Evolutionary conservation across 1,284 basidiomycete genomes (phyloP), one percentile per base, ranked within the genome.

Genomic region (Malassezia dermatis): DNA sequence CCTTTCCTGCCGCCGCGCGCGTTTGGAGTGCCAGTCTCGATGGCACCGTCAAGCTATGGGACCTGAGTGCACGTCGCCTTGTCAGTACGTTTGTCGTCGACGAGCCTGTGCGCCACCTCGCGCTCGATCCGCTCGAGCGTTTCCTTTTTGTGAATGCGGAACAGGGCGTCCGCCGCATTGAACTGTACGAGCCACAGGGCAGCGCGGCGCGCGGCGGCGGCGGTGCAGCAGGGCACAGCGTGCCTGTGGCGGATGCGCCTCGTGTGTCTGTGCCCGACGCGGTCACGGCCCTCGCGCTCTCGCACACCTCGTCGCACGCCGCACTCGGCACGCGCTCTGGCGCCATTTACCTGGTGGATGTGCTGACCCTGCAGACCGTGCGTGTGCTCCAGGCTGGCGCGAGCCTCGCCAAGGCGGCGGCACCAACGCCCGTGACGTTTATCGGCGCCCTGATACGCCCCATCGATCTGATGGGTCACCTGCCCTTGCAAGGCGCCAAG

Each of bases 21-120:
- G 73, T 89, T 32, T 80, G 91, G 65, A 88, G 89, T 0, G 82
- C 86, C 6, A 88, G 88, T 0, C 75, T 86, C 35, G 93, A 96
- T 73, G 86, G 88, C 59, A 87, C 86, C n/a, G 86, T 89, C 68
- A 96, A 96, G 86, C 76, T 89, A 42, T 91, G 89, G 88, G 86
- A 89, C 64, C 76, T 89, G 5, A 79, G 82, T 3, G 83, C 87
- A 0, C 81, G 81, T 40, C 80, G 83, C 7, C 80, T 93, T 12
- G 77, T 93, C n/a, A 85, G 85, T 19, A 89, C 89, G 0, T 91
- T 90, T 71, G 79, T 83, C 59, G 58, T 91, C 55, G 86, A 89
- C 23, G 78, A 81, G 64, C 80, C 83, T 1, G 82, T 90, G 43
- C 78, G 81, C 6, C 79, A 78, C 51, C 69, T 94, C 17, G 82